A percentile compares a stretch with the other conserved stretches of the same genome.
Evolutionary conservation across 192 early-diverging fungal species (phyloP).

Genomic region (Backusella circina): DNA sequence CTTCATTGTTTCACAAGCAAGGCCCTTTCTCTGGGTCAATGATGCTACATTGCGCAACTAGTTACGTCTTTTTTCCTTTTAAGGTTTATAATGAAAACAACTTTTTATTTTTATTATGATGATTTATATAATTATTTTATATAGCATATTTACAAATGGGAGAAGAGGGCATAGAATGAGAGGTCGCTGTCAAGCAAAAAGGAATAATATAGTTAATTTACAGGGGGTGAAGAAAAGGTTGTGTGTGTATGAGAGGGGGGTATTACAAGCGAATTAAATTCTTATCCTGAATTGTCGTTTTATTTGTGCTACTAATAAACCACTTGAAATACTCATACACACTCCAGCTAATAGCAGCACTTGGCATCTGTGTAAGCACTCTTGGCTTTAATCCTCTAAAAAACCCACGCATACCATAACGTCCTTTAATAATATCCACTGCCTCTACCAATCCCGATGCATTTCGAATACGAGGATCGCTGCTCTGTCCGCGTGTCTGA

Average conservation of each 20-base stretch:
- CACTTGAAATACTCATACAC: conserved; percentile 86
- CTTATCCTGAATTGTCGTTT: not conserved
- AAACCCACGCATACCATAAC: conserved; percentile 75
- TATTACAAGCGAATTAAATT: not conserved
- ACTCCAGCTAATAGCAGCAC: conserved; percentile 93
- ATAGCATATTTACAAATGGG: not conserved
- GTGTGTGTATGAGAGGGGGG: not conserved
- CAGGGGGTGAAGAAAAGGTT: not conserved
- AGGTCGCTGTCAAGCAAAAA: not conserved
- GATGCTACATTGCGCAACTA: not conserved
- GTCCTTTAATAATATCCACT: conserved; percentile 68
- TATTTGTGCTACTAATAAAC: conserved; percentile 22
- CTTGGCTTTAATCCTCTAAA: conserved; percentile 72
- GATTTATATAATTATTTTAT: not conserved
- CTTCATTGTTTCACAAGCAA: not conserved
- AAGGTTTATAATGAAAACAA: not conserved
- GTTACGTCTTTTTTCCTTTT: not conserved
- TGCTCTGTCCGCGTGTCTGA: conserved; percentile 79
- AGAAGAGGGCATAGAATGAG: not conserved
- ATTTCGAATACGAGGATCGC: conserved; percentile 64
- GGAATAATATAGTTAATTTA: not conserved
- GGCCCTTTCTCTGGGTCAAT: not conserved
- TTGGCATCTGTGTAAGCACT: conserved; percentile 85
- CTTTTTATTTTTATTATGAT: not conserved
- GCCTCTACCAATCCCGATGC: conserved; percentile 71